Conservation (phyloP, 2,329 filamentous ascomycete genomes). For the Paraconiothyrium sp. region DNA sequence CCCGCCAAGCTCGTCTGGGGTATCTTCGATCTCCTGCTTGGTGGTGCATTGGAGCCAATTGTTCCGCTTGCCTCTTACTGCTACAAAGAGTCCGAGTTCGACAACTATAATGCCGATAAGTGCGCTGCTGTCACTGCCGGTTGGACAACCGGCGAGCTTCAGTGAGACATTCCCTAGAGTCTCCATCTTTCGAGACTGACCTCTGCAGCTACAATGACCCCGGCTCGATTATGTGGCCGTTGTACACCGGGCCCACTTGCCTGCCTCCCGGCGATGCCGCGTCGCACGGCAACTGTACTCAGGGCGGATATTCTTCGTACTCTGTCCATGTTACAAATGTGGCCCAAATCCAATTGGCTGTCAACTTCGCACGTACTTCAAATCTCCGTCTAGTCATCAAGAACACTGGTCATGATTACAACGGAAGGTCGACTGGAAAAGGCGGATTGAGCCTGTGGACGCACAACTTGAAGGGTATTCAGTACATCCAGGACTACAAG, state of each 20-base stretch:
- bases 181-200: constrained; percentile 12
- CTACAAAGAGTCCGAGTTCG: constrained; percentile 38
- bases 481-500: constrained; percentile 39
- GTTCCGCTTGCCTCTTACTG: constrained; percentile 41
- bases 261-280: constrained; percentile 16
- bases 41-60: constrained; percentile 36
- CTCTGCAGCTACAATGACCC: constrained; percentile 31
- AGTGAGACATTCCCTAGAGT: neutral
- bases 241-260: constrained; percentile 44
- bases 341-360: constrained; percentile 43
- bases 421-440: constrained; percentile 15
- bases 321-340: constrained; percentile 40
- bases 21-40: constrained; percentile 34
- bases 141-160: constrained; percentile 25
- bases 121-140: constrained; percentile 26
- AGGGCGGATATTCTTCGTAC: constrained; percentile 41
- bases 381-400: constrained; percentile 42
- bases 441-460: constrained; percentile 23
- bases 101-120: constrained; percentile 39
- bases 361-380: constrained; percentile 42
- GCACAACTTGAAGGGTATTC: constrained; percentile 39
- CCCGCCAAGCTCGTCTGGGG: constrained; percentile 32
- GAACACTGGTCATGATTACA: constrained; percentile 30
- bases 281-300: constrained; percentile 33
- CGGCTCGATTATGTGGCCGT: constrained; percentile 38